Evolutionary conservation across 2,329 filamentous ascomycete genomes (phyloP).

Genomic region (Amylocarpus encephaloides): DNA sequence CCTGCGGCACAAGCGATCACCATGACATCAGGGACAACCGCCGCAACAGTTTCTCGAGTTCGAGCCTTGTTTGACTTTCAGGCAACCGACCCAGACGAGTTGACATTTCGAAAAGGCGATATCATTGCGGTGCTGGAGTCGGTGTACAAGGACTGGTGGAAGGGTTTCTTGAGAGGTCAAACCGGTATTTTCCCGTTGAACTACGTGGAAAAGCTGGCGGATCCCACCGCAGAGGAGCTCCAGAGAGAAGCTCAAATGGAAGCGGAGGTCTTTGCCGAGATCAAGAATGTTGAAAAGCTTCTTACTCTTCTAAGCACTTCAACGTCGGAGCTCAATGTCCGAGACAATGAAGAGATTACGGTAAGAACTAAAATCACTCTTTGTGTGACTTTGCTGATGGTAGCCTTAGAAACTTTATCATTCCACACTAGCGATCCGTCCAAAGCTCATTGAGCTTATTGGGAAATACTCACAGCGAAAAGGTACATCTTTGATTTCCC

Average conservation of each 20-base stretch:
- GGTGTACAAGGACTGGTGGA: constrained; percentile 99
- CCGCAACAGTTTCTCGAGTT: constrained; percentile 91
- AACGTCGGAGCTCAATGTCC: constrained; percentile 69
- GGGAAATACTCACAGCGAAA: constrained; percentile 99
- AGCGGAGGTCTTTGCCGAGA: constrained; percentile 68
- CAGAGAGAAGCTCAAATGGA: constrained; percentile 97
- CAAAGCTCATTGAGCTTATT: constrained; percentile 95
- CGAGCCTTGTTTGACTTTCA: constrained; percentile 91
- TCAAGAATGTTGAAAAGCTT: constrained; percentile 73
- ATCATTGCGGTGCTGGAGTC: constrained; percentile 96
- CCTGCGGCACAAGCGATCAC: constrained; percentile 43
- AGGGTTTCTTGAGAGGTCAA: constrained; percentile 86
- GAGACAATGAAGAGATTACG: constrained; percentile 96
- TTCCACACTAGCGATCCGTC: constrained; percentile 85
- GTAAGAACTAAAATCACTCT: constrained; percentile 37
- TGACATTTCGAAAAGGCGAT: constrained; percentile 94
- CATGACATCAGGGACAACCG: constrained; percentile 77
- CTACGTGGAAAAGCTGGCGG: constrained; percentile 95
- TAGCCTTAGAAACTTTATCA: constrained; percentile 69
- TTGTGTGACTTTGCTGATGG: constrained; percentile 31
- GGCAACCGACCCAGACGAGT: constrained; percentile 86
- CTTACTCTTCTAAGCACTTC: constrained; percentile 87
- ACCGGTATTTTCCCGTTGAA: constrained; percentile 98
- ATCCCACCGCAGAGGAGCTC: constrained; percentile 89
- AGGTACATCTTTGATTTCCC: constrained; percentile 44